Percentiles rank a stretch among this genome's conserved stretches.
phyloP scores from a whole-genome alignment of 2,329 filamentous ascomycete species.

The Colletotrichum melonis region DNA sequence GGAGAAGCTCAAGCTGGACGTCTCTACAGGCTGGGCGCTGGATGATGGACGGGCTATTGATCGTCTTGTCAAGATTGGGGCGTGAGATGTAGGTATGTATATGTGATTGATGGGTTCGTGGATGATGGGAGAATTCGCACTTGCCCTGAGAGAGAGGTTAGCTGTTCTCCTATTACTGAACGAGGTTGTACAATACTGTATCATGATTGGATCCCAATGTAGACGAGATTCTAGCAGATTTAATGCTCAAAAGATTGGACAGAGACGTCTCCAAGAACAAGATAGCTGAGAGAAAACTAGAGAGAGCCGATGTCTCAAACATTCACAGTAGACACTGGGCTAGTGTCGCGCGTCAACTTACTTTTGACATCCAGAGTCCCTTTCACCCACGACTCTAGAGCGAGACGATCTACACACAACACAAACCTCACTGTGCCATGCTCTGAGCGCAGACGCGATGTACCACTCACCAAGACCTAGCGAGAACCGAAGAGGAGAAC shows the following conservation, averaged over 20 bases:
- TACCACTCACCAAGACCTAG: not conserved
- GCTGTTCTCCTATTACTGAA: not conserved
- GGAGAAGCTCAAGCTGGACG: conserved; percentile 67
- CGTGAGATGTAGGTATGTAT: not conserved
- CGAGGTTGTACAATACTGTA: conserved; percentile 3
- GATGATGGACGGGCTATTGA: conserved; percentile 70
- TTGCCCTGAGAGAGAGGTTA: not conserved
- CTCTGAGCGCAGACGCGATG: not conserved
- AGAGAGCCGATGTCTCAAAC: not conserved
- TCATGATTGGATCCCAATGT: not conserved
- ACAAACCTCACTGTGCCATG: not conserved
- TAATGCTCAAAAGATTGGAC: not conserved
- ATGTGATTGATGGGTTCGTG: not conserved
- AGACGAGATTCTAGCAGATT: not conserved
- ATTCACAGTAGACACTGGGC: no score
- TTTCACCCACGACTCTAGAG: not conserved
- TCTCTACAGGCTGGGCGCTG: conserved; percentile 66
- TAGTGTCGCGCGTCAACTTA: no score
- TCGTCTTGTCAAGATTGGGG: conserved; percentile 53
- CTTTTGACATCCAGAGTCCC: no score
- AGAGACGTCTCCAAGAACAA: not conserved
- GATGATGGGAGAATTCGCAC: not conserved
- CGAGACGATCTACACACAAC: not conserved
- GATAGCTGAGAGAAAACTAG: not conserved
- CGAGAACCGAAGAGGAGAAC: not conserved